Percentiles rank a stretch among this genome's conserved stretches.
Conservation (phyloP, 768 basidiomycete genomes). For the Hirschioporus abietinus region DNA sequence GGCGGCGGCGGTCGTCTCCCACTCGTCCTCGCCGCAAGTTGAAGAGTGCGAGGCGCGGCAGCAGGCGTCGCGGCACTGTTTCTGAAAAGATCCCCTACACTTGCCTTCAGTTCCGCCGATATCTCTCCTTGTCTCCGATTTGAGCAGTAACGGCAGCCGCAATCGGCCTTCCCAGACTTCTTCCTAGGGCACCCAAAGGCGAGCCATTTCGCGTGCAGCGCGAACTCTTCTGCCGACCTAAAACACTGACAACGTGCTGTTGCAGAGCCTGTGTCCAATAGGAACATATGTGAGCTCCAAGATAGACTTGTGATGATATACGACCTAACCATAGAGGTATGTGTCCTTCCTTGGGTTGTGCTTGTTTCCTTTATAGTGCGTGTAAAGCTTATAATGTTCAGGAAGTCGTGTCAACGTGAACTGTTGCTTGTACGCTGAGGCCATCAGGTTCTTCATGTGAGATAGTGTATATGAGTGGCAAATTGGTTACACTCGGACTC, state of each 20-base stretch:
- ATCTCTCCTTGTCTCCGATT: constrained; percentile 17
- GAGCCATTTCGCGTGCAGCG: constrained; percentile 19
- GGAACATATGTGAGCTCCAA: constrained; percentile 11
- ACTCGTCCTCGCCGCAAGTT: not conserved
- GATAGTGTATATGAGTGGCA: not conserved
- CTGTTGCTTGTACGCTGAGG: constrained; percentile 3
- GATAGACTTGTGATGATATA: not conserved
- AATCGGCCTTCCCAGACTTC: constrained; percentile 13
- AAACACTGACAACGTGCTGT: constrained; percentile 13
- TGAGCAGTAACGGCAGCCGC: constrained; percentile 21
- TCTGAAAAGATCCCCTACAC: not conserved
- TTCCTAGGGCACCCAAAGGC: constrained; percentile 16
- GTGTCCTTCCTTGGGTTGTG: constrained; percentile 16
- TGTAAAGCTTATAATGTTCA: constrained; percentile 16
- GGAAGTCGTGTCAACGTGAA: constrained; percentile 15
- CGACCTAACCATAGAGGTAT: constrained; percentile 19
- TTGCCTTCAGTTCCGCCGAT: not conserved
- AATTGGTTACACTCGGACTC: constrained; percentile 7
- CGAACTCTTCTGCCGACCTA: constrained; percentile 22
- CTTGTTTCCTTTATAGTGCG: constrained; percentile 19
- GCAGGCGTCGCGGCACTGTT: not conserved
- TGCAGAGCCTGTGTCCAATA: not conserved
- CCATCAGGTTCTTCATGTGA: not conserved
- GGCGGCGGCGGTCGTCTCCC: not conserved
- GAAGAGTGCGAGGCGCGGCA: not conserved